phyloP scores from a whole-genome alignment of 306 rosid genomes.

The Dalbergia cultrata region DNA sequence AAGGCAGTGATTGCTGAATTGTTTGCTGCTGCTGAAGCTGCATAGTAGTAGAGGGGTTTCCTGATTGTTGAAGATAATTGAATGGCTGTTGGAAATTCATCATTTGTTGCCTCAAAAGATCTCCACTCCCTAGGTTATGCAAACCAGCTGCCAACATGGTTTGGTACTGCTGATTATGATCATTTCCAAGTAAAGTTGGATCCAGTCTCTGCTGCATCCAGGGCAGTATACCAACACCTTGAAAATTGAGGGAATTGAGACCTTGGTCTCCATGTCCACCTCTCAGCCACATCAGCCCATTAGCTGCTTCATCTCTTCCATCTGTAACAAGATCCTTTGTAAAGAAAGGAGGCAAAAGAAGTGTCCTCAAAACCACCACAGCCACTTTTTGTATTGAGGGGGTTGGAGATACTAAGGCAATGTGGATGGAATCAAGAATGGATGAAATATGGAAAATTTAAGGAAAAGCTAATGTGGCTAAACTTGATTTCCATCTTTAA shows the following conservation, averaged over 20 bases:
- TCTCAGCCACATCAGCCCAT: constrained; percentile 83
- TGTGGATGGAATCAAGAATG: background rate
- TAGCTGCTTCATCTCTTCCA: constrained; percentile 74
- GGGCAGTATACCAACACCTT: constrained; percentile 72
- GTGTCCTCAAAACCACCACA: constrained; percentile 46
- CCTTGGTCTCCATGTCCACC: constrained; percentile 77
- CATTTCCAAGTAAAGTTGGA: constrained; percentile 68
- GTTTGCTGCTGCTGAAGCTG: constrained; percentile 78
- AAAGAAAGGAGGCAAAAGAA: constrained; percentile 41
- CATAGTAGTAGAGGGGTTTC: constrained; percentile 59
- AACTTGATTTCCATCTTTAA: constrained; percentile 17
- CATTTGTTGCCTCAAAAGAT: constrained; percentile 76
- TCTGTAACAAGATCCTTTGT: constrained; percentile 60
- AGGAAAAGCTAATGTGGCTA: constrained; percentile 8
- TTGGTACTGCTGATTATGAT: constrained; percentile 77
- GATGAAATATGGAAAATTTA: background rate
- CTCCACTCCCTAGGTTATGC: constrained; percentile 72
- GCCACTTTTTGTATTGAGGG: constrained; percentile 17
- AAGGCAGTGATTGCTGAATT: constrained; percentile 63
- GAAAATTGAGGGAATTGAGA: constrained; percentile 73
- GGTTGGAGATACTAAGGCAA: constrained; percentile 8
- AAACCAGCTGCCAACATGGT: constrained; percentile 82
- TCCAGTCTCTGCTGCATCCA: constrained; percentile 90
- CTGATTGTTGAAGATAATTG: constrained; percentile 73
- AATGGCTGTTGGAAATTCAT: constrained; percentile 81